Percentiles rank a stretch among this genome's conserved stretches.
These are phyloP conservation scores for Ophiostoma australiae DNA, from an alignment of 2,329 filamentous ascomycete species.

Conservation along the genomic window DNA sequence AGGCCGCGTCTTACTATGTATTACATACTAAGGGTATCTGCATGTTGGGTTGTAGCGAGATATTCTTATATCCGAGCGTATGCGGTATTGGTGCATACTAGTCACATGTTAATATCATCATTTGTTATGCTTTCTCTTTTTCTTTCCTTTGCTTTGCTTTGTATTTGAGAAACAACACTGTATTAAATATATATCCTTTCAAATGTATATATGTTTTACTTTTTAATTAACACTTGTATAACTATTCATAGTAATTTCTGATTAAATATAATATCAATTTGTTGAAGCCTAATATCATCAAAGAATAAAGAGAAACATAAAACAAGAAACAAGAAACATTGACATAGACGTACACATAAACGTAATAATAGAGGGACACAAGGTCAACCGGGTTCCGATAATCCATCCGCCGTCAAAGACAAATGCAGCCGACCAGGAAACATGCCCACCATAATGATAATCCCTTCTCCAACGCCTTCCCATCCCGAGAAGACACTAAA, in stretches of 20 bases:
- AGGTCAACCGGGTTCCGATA: background rate
- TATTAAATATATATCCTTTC: background rate
- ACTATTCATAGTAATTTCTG: background rate
- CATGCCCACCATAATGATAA: background rate
- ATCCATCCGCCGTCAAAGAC: background rate
- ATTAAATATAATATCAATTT: background rate
- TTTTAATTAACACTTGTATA: background rate
- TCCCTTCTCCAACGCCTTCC: slow-evolving; percentile 5
- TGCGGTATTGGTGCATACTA: background rate
- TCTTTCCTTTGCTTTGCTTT: background rate
- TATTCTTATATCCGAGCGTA: background rate
- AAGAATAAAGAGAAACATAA: background rate
- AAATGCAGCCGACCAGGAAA: background rate
- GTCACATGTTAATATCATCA: background rate
- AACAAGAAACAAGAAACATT: background rate
- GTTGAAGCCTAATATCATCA: background rate
- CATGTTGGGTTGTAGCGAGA: background rate
- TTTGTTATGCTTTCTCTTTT: background rate
- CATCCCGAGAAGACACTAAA: slow-evolving; percentile 9
- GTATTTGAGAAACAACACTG: background rate
- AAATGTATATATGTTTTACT: background rate
- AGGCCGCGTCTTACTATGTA: background rate
- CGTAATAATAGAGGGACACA: background rate
- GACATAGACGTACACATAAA: background rate
- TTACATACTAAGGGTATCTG: too few relatives aligned